Conservation (phyloP, 1,284 basidiomycete species). For the Spongispora temasekensis region DNA sequence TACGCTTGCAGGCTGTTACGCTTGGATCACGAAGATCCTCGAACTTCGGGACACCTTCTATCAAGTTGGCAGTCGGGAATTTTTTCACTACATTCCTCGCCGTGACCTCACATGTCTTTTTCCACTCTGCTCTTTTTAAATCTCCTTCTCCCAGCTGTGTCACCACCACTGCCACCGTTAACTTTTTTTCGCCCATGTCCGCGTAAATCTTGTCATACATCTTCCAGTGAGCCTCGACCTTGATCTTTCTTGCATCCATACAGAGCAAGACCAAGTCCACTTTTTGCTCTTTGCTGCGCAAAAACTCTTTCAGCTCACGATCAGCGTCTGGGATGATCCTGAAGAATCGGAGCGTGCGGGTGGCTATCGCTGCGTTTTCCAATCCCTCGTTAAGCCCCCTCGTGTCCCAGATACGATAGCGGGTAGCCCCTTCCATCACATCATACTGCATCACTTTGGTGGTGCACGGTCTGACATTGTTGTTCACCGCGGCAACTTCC, state of each 20-base stretch:
- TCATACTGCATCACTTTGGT: conserved; percentile 9
- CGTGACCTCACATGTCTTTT: conserved; percentile 8
- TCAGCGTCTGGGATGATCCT: conserved; percentile 18
- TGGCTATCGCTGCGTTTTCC: background rate
- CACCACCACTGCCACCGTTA: conserved; percentile 29
- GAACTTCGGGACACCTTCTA: conserved; percentile 23
- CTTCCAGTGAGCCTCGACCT: conserved; percentile 17
- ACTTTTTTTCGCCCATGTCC: conserved; percentile 14
- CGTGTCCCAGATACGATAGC: conserved; percentile 28
- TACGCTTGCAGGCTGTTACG: conserved; percentile 23
- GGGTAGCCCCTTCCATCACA: conserved; percentile 7
- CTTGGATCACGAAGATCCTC: conserved; percentile 12
- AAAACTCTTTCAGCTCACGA: conserved; percentile 18
- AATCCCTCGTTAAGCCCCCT: conserved; percentile 27
- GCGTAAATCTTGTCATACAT: conserved; percentile 21
- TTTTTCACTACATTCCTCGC: conserved; percentile 11
- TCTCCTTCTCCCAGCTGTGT: conserved; percentile 33
- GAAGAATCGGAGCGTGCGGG: conserved; percentile 7
- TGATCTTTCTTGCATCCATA: conserved; percentile 23
- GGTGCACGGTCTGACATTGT: conserved; percentile 27
- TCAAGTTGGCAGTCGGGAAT: conserved; percentile 14
- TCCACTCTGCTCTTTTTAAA: conserved; percentile 16
- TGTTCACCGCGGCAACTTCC: conserved; percentile 17
- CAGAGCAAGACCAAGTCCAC: conserved; percentile 26
- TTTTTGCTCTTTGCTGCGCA: conserved; percentile 11